Conservation (phyloP, 768 basidiomycete genomes). For the Tricholomella constricta region DNA sequence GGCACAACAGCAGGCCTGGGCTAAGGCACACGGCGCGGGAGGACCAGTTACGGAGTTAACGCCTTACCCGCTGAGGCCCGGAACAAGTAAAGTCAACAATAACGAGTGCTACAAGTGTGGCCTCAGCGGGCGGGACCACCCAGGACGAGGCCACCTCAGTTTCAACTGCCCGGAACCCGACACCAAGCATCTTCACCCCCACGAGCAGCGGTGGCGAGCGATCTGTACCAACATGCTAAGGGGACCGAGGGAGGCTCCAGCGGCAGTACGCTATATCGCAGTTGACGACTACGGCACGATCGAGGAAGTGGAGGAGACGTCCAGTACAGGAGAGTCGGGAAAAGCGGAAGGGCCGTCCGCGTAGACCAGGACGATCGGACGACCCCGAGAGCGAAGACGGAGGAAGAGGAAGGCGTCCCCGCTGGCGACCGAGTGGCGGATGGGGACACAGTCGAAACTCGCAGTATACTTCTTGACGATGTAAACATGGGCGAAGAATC, state of each 20-base stretch:
- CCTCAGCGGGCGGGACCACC: not conserved
- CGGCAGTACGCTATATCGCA: not conserved
- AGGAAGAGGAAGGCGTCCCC: not conserved
- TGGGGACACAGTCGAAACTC: too few relatives aligned
- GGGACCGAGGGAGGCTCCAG: not conserved
- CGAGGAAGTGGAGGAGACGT: not conserved
- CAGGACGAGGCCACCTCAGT: not conserved
- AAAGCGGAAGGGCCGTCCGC: slow-evolving; percentile 9
- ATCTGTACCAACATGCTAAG: slow-evolving; percentile 3
- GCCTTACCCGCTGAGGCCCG: slow-evolving; percentile 3
- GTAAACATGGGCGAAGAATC: not conserved
- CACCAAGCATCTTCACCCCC: not conserved
- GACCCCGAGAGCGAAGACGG: not conserved
- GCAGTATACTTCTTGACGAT: not conserved
- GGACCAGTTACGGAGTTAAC: not conserved
- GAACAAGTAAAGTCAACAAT: too few relatives aligned
- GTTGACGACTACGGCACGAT: not conserved
- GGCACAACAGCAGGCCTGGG: not conserved
- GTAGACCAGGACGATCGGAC: not conserved
- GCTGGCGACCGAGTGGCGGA: not conserved
- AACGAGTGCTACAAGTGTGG: slow-evolving; percentile 5
- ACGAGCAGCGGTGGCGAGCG: not conserved
- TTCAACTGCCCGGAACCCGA: not conserved
- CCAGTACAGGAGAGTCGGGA: not conserved
- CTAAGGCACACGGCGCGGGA: not conserved